Base-by-base conservation (phyloP, 345 rosid genomes). In the Salix purpurea region DNA sequence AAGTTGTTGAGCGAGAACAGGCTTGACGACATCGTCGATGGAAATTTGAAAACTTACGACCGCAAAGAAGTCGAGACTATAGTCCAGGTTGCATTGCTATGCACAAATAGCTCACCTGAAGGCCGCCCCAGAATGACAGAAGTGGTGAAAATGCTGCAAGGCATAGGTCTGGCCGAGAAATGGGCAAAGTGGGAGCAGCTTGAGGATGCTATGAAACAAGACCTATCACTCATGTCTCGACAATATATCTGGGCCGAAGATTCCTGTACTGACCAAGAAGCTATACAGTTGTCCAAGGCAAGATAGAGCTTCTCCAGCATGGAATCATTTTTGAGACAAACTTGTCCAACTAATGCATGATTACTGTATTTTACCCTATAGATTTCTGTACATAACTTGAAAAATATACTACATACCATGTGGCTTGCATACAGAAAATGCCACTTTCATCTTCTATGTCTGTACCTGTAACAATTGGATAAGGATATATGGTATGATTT, bases 81-180 rank as follows among this genome's bases (percentile, higher is more conserved):
- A 2, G 81, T 93, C 19, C 91, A 87, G 73, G 99, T 93, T 70
- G 97, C 97, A 23, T 67, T 95, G 82, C 92, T 95, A 0, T 93
- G 97, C 83, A 84, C 93, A 1, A 96, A 93, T 72, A 87, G 91
- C 85, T 78, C 86, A n/a, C 97, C 93, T 0, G 96, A 93, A 79
- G 89, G 81, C 74, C 89, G 99, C 0, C 97, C 96, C 18, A 81
- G 79, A 21, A 93, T 95, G 97, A 72, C 87, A 5, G 89, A 87
- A 73, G 97, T 91, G 36, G 97, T 95, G 4, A 84, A 89, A 72
- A 86, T 95, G 99, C 87, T 93, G 74, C 85, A 80, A 79, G 97
- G 94, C 73, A 86, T 72, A 30, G 91, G 88, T 15, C 77, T 93
- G 52, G 87, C 88, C 12, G 93, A 87, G 88, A 91, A 89, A 80